Evolutionary conservation across 2,329 filamentous ascomycete genomes (phyloP).

Genomic region (Cytospora piceae): DNA sequence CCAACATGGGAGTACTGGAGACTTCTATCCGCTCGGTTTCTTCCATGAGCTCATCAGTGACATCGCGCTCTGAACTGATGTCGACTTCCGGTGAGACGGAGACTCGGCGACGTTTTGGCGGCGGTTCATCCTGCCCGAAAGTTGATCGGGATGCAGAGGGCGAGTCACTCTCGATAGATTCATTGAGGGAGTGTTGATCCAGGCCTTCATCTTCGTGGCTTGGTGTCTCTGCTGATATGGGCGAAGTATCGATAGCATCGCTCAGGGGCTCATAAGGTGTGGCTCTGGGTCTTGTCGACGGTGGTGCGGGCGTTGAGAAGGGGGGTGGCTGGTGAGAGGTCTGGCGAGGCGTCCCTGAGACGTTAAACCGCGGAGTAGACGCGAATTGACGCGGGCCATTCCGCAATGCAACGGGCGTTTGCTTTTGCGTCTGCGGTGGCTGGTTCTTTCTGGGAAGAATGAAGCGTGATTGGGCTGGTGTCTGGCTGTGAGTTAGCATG

Average conservation of each 20-base stretch:
- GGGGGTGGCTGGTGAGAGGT: conserved; percentile 28
- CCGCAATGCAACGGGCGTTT: conserved; percentile 21
- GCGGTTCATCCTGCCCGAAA: conserved; percentile 26
- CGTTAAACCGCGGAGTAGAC: conserved; percentile 36
- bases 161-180: conserved; percentile 35
- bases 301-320: conserved; percentile 29
- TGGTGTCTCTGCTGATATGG: conserved; percentile 23
- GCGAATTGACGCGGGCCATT: conserved; percentile 32
- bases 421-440: conserved; percentile 30
- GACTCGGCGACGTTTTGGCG: conserved; percentile 44
- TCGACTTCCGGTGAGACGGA: conserved; percentile 37
- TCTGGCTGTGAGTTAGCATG: conserved; percentile 28
- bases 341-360: conserved; percentile 29
- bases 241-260: conserved; percentile 36
- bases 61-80: not conserved
- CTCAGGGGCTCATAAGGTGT: conserved; percentile 30
- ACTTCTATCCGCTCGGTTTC: conserved; percentile 20
- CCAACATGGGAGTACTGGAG: not conserved
- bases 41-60: conserved; percentile 33
- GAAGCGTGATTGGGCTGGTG: conserved; percentile 37
- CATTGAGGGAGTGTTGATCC: conserved; percentile 5
- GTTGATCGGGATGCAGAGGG: conserved; percentile 32
- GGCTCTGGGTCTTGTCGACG: conserved; percentile 27
- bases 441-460: conserved; percentile 33
- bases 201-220: conserved; percentile 3